Percentiles rank a stretch among this genome's conserved stretches.
These are phyloP conservation scores for Yarrowia galli DNA, from an alignment of 1,139 yeast genomes.

Conservation along the genomic window DNA sequence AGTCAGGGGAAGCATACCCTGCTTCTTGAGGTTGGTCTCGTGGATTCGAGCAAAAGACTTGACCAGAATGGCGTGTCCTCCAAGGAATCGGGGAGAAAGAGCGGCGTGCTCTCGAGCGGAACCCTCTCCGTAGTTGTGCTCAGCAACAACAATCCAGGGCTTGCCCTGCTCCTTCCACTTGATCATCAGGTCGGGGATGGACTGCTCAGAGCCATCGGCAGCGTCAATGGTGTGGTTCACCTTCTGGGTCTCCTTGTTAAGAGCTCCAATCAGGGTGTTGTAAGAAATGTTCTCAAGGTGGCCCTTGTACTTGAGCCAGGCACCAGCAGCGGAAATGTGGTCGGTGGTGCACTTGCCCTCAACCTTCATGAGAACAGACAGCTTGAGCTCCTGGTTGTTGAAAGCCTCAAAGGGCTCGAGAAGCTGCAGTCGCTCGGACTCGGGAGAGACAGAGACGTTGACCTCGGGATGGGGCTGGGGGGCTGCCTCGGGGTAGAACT, in stretches of 20 bases:
- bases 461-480: conserved; percentile 76
- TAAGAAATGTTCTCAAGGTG: conserved; percentile 94
- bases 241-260: conserved; percentile 94
- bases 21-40: conserved; percentile 94
- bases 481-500: conserved; percentile 76
- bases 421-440: conserved; percentile 79
- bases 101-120: conserved; percentile 99
- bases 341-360: conserved; percentile 99
- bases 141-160: conserved; percentile 99
- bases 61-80: conserved; percentile 96
- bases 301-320: conserved; percentile 98
- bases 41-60: conserved; percentile 98
- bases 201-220: conserved; percentile 71
- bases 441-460: conserved; percentile 75
- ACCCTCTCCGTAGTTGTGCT: conserved; percentile 99
- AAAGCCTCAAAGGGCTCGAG: conserved; percentile 89
- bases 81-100: conserved; percentile 98
- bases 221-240: conserved; percentile 85
- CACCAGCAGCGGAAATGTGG: conserved; percentile 98
- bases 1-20: conserved; percentile 97
- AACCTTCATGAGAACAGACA: conserved; percentile 82
- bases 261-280: conserved; percentile 96
- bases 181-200: conserved; percentile 96
- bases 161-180: conserved; percentile 86
- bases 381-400: conserved; percentile 79